Percentiles rank a stretch among this genome's conserved stretches.
Evolutionary conservation across 768 basidiomycete species (phyloP).

Genomic region (Cytidiella melzeri): DNA sequence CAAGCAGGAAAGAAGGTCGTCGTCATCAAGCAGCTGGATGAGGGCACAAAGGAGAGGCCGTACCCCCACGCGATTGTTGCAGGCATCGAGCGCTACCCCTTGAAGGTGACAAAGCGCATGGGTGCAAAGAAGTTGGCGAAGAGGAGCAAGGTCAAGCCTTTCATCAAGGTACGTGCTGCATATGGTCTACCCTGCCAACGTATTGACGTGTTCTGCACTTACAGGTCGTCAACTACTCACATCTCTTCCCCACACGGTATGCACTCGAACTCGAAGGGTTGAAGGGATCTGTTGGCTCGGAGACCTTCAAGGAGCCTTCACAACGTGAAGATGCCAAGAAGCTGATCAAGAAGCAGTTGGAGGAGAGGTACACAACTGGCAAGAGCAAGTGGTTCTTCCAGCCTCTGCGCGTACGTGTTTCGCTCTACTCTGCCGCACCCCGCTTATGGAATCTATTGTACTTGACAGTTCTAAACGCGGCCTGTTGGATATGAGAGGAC

Average conservation of each 20-base stretch:
- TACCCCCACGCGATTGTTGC: constrained; percentile 99
- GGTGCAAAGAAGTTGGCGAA: constrained; percentile 89
- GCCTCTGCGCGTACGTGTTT: constrained; percentile 60
- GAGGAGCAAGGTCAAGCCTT: constrained; percentile 98
- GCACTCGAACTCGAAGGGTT: constrained; percentile 92
- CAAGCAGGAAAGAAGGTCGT: constrained; percentile 99
- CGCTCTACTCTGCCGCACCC: background rate
- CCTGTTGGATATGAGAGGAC: constrained; percentile 8
- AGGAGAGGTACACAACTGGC: constrained; percentile 89
- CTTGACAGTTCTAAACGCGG: constrained; percentile 29
- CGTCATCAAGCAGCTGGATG: constrained; percentile 95
- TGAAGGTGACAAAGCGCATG: constrained; percentile 97
- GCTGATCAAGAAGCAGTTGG: constrained; percentile 91
- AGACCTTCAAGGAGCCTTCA: constrained; percentile 97
- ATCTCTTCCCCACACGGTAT: constrained; percentile 99
- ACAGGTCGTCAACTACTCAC: constrained; percentile 94
- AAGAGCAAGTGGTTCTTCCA: constrained; percentile 99
- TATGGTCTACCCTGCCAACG: background rate
- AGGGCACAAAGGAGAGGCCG: constrained; percentile 92
- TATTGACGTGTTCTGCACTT: background rate
- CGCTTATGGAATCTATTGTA: background rate
- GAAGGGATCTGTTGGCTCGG: constrained; percentile 77
- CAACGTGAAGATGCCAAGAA: constrained; percentile 95
- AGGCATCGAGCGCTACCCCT: constrained; percentile 96
- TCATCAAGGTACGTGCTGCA: constrained; percentile 85